These are phyloP conservation scores for Erucastrum elatum DNA, from an alignment of 345 rosid genomes.

Conservation along the genomic window DNA sequence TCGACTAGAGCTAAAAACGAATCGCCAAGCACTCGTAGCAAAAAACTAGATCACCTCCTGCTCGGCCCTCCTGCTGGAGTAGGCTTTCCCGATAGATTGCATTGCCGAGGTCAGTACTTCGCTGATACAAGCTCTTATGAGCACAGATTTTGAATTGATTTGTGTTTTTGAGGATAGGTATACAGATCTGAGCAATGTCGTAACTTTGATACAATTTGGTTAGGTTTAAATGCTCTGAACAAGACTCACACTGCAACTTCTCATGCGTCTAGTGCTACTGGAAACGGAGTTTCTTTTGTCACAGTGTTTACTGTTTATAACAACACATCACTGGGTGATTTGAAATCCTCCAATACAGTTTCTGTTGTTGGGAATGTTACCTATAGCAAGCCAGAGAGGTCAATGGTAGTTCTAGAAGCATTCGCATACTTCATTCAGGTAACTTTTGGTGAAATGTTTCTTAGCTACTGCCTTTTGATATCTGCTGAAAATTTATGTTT, in stretches of 20 bases:
- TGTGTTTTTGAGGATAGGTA: background rate
- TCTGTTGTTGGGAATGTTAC: constrained; percentile 76
- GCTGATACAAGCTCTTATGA: background rate
- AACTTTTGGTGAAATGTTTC: constrained; percentile 1
- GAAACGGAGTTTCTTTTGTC: constrained; percentile 58
- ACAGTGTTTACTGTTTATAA: constrained; percentile 77
- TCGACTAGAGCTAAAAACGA: constrained; percentile 32
- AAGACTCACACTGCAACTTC: constrained; percentile 47
- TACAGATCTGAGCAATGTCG: background rate
- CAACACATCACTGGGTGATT: constrained; percentile 45
- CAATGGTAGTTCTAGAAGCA: constrained; percentile 68
- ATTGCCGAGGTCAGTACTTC: constrained; percentile 60
- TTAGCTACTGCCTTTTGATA: constrained; percentile 2
- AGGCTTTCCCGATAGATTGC: constrained; percentile 79
- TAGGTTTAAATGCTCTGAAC: constrained; percentile 78
- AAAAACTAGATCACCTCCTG: constrained; percentile 71
- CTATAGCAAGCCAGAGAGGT: constrained; percentile 64
- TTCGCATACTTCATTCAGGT: constrained; percentile 81
- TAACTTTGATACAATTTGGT: too few species aligned
- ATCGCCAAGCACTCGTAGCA: constrained; percentile 39
- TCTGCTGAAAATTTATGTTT: background rate
- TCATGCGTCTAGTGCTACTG: constrained; percentile 29
- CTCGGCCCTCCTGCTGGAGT: constrained; percentile 73
- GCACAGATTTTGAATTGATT: background rate
- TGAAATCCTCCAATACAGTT: constrained; percentile 50